Evolutionary conservation across 2,329 filamentous ascomycete genomes (phyloP).

Genomic region (Exophiala aquamarina): DNA sequence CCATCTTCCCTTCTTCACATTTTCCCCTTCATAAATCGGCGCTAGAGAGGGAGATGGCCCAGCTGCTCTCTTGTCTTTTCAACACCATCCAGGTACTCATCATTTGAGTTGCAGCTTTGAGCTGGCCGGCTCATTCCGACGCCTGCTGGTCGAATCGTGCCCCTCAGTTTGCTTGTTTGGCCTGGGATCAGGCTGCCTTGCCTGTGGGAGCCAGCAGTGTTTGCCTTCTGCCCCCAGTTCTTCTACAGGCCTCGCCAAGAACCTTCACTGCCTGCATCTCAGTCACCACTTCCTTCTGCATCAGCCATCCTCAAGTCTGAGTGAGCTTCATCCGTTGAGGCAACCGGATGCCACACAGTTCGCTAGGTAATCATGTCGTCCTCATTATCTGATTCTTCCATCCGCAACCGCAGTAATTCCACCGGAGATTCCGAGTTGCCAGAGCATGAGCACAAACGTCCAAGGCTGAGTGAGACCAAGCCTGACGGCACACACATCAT

Average conservation of each 20-base stretch:
- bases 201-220: neutral
- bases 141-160: too few species aligned
- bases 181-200: too few species aligned
- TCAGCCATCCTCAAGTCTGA: constrained; percentile 4
- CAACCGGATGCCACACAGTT: constrained; percentile 21
- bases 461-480: constrained; percentile 26
- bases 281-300: constrained; percentile 10
- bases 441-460: constrained; percentile 29
- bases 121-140: too few species aligned
- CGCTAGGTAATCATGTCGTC: constrained; percentile 25
- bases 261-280: constrained; percentile 17
- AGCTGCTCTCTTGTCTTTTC: too few species aligned
- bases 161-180: too few species aligned
- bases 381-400: constrained; percentile 22
- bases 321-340: constrained; percentile 1
- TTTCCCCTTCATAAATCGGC: too few species aligned
- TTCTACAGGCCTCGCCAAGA: constrained; percentile 22
- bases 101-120: too few species aligned
- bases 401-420: constrained; percentile 28
- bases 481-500: constrained; percentile 21
- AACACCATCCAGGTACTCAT: too few species aligned
- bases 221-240: constrained; percentile 16
- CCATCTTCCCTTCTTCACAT: too few species aligned
- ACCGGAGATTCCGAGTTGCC: constrained; percentile 26
- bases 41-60: too few species aligned